These are phyloP conservation scores for Datisca glomerata DNA, from an alignment of 306 rosid species.

Conservation along the genomic window DNA sequence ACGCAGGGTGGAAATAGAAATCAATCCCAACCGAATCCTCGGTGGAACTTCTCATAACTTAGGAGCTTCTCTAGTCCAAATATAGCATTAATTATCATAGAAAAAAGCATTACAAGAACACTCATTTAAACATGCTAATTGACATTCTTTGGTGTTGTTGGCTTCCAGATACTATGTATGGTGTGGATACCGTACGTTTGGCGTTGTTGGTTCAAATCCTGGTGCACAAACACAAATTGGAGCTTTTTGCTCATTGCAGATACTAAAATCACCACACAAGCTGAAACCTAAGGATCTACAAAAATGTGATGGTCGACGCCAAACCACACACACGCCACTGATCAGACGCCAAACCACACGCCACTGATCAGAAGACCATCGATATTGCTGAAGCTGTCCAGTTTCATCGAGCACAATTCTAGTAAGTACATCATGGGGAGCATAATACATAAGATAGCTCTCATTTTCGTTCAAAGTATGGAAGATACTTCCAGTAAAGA, in stretches of 20 bases:
- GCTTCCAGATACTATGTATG: background rate
- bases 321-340: too few relatives aligned
- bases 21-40: background rate
- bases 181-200: constrained; percentile 1
- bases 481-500: background rate
- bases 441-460: constrained; percentile 8
- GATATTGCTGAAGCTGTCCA: constrained; percentile 13
- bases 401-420: constrained; percentile 10
- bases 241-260: too few relatives aligned
- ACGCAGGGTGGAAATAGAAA: constrained; percentile 5
- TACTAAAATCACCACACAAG: constrained; percentile 18
- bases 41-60: background rate
- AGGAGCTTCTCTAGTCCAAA: constrained; percentile 7
- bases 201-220: constrained; percentile 9
- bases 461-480: constrained; percentile 5
- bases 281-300: constrained; percentile 9
- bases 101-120: constrained; percentile 21
- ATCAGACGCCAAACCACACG: too few relatives aligned
- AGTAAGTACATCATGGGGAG: constrained; percentile 1
- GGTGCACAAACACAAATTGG: constrained; percentile 10
- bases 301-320: constrained; percentile 2
- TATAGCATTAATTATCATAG: constrained; percentile 1
- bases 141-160: background rate
- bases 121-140: constrained; percentile 9
- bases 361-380: too few relatives aligned